Conservation (phyloP, 306 rosid species). For the Neltuma alba region DNA sequence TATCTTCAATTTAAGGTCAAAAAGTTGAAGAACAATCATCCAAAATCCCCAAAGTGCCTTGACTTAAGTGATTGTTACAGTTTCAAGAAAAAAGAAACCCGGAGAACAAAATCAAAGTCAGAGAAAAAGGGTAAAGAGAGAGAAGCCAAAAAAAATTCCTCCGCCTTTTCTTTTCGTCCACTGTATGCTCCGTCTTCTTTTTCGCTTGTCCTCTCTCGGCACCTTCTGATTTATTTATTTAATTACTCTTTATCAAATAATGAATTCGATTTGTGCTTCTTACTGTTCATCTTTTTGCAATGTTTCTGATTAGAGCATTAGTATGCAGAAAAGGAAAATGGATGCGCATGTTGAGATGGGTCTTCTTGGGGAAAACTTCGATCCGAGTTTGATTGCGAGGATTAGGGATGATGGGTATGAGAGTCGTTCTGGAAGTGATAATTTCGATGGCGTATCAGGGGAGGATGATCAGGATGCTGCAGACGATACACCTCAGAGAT, state of each 20-base stretch:
- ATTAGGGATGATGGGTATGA: slow-evolving; percentile 84
- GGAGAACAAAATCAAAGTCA: slow-evolving; percentile 28
- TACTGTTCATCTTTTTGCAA: slow-evolving; percentile 10
- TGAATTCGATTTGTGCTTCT: slow-evolving; percentile 18
- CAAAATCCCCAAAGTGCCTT: slow-evolving; percentile 33
- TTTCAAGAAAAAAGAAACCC: background rate
- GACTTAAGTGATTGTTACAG: slow-evolving; percentile 47
- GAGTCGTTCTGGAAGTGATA: slow-evolving; percentile 93
- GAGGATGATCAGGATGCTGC: slow-evolving; percentile 88
- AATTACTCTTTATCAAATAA: background rate
- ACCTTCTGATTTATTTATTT: background rate
- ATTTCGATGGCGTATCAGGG: slow-evolving; percentile 67
- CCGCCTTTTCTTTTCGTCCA: slow-evolving; percentile 48
- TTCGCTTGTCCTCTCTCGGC: background rate
- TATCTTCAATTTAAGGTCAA: slow-evolving; percentile 56
- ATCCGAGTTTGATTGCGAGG: slow-evolving; percentile 61
- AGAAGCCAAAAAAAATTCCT: slow-evolving; percentile 15
- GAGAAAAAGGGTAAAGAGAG: slow-evolving; percentile 22
- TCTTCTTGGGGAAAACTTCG: slow-evolving; percentile 66
- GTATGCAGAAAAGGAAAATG: slow-evolving; percentile 72
- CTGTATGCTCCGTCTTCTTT: slow-evolving; percentile 48
- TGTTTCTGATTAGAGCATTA: slow-evolving; percentile 24
- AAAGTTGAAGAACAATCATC: slow-evolving; percentile 9
- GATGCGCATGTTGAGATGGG: slow-evolving; percentile 70
- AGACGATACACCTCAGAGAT: slow-evolving; percentile 61